Percentiles rank a stretch among this genome's conserved stretches.
Conservation (phyloP, 2,329 filamentous ascomycete species). For the Cladosporium sp. region DNA sequence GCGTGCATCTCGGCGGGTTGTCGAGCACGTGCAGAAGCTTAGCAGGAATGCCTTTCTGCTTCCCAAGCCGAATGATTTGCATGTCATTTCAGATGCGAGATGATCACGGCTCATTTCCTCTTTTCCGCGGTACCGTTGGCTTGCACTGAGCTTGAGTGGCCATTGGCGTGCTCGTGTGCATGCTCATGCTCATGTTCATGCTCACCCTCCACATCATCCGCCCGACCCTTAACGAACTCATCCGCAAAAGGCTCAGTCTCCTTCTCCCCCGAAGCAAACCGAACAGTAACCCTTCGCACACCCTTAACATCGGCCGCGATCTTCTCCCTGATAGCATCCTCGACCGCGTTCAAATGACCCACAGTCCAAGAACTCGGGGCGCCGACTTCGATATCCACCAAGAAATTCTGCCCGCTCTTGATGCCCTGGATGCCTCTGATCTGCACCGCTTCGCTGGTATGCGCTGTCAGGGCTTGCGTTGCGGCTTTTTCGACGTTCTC, state of each 20-base stretch:
- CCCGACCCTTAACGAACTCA: slow-evolving; percentile 49
- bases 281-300: slow-evolving; percentile 74
- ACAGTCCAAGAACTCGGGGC: slow-evolving; percentile 75
- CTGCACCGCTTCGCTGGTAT: slow-evolving; percentile 45
- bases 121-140: slow-evolving; percentile 18
- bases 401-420: slow-evolving; percentile 94
- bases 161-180: slow-evolving; percentile 19
- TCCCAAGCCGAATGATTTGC: no score
- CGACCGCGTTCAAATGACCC: slow-evolving; percentile 62
- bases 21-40: no score
- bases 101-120: slow-evolving; percentile 18
- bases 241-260: slow-evolving; percentile 56
- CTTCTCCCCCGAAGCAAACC: slow-evolving; percentile 63
- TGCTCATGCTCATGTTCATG: slow-evolving; percentile 19
- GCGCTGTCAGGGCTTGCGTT: slow-evolving; percentile 49
- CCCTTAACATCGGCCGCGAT: slow-evolving; percentile 76
- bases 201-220: slow-evolving; percentile 18
- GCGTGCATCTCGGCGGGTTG: no score
- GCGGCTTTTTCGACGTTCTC: slow-evolving; percentile 64
- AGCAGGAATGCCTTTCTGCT: no score
- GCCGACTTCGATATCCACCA: slow-evolving; percentile 82
- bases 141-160: slow-evolving; percentile 10
- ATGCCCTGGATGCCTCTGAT: slow-evolving; percentile 78
- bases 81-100: no score
- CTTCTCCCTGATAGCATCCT: slow-evolving; percentile 65